Base-by-base conservation (phyloP, 768 basidiomycete species). In the Boletus reticulatus region DNA sequence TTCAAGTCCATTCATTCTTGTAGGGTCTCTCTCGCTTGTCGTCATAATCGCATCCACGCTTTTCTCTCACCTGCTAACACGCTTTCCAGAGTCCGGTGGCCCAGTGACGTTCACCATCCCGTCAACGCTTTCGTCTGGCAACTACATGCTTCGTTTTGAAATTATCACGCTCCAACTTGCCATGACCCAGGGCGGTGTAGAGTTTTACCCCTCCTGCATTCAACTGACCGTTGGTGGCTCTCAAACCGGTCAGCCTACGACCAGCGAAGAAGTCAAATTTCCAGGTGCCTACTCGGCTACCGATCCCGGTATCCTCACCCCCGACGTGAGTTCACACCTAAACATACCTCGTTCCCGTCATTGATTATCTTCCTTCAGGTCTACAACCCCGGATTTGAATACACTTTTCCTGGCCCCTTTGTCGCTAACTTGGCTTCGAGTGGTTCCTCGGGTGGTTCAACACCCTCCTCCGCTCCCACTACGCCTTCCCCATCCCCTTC, bases 161-260 rank as follows among this genome's bases (percentile, higher is more conserved):
- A 78, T 92, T 68, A 84, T 92, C 62, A 76, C 85, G 9, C 82
- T 92, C n/a, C 89, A 92, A 60, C 74, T 81, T 38, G 89, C 78
- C 17, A 72, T 66, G 38, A 51, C 65, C 13, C 2, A 53, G n/a
- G 83, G 84, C 10, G 87, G 87, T 27, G 89, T 86, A 3, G 71
- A 71, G 50, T 71, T 71, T 47, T 71, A 71, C 39, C 61, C 65
- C 2, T 41, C 65, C 19, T 71, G 71, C 45, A 55, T 61, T 19
- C 70, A 71, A 29, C 17, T 72, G 14, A 47, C 65, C 13, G n/a
- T n/a, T n/a, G n/a, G n/a, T n/a, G n/a, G n/a, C n/a, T n/a, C n/a
- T n/a, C n/a, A n/a, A n/a, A n/a, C n/a, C n/a, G n/a, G n/a, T n/a
- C n/a, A n/a, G n/a, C n/a, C n/a, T n/a, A n/a, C n/a, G n/a, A n/a